Base-by-base conservation (phyloP, 805 yeast species). In the Zygotorulaspora sp. region DNA sequence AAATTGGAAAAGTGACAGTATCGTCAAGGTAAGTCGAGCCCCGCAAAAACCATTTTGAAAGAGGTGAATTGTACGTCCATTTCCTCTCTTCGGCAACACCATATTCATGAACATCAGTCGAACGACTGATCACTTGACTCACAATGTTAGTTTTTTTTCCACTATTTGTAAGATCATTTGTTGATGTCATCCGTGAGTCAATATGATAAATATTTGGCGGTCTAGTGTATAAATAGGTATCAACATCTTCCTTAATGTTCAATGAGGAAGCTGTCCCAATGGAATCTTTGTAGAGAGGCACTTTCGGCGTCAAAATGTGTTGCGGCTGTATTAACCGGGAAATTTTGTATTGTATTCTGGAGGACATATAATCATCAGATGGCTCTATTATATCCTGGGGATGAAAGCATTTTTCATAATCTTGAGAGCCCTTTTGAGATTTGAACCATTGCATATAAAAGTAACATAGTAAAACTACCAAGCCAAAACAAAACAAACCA, bases 51-150 rank as follows among this genome's bases (percentile, higher is more conserved):
- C 64, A 59, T 36, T 52, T 49, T 7, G 63, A 57, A 9, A 61
- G 39, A 4, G 65, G 65, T 2, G 65, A 61, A n/a, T 50, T 51
- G 38, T 59, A 61, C 20, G 41, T 48, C 65, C 65, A 60, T 33
- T 47, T 47, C 4, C 39, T 32, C 8, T 22, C 14, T 11, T 23
- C 20, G 18, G 24, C 31, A 17, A 26, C 25, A 25, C 17, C 13
- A 10, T 16, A 15, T 4, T 10, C 6, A 14, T 14, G n/a, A 5
- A 9, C 14, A 9, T n/a, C 11, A 6, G 30, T 9, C 7, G n/a
- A 14, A 12, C 11, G 30, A 12, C 4, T 6, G 16, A 26, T 5
- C 30, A n/a, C 30, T 12, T 26, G 30, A 14, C 30, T n/a, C 17
- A 14, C 15, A 8, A 26, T 26, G 30, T 12, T 26, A 6, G 30